Evolutionary conservation across 768 basidiomycete genomes (phyloP).

Genomic region (Pisolithus microcarpus): DNA sequence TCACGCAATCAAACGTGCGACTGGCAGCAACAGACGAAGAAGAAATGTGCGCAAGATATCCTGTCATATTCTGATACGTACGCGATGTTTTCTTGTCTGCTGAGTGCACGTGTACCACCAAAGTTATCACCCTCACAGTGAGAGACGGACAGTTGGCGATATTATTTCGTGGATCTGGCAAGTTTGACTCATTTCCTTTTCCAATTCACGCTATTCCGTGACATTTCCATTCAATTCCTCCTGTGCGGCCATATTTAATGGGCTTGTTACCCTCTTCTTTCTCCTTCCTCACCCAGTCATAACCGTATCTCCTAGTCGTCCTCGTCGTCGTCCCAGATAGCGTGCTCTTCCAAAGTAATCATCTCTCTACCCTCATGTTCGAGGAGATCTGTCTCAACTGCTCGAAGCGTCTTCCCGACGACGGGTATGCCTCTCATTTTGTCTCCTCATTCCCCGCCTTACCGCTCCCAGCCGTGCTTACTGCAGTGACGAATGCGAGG

Average conservation of each 20-base stretch:
- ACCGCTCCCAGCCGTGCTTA: slow-evolving; percentile 47
- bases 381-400: slow-evolving; percentile 74
- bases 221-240: slow-evolving; percentile 28
- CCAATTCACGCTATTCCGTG: slow-evolving; percentile 22
- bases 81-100: background rate
- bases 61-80: background rate
- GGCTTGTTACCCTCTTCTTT: slow-evolving; percentile 11
- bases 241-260: slow-evolving; percentile 33
- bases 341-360: background rate
- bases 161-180: slow-evolving; percentile 8
- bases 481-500: slow-evolving; percentile 65
- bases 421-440: slow-evolving; percentile 42
- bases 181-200: slow-evolving; percentile 28
- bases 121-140: background rate
- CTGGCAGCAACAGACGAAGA: background rate
- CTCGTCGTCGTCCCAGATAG: background rate
- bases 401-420: slow-evolving; percentile 55
- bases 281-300: slow-evolving; percentile 11
- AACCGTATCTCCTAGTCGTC: background rate
- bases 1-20: slow-evolving; percentile 15
- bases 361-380: slow-evolving; percentile 44
- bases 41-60: background rate
- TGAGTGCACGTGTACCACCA: slow-evolving; percentile 1
- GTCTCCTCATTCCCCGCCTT: slow-evolving; percentile 8
- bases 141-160: slow-evolving; percentile 2